A percentile compares a stretch with the other conserved stretches of the same genome.
Conservation (phyloP, 805 yeast species). For the Yarrowia hollandica region DNA sequence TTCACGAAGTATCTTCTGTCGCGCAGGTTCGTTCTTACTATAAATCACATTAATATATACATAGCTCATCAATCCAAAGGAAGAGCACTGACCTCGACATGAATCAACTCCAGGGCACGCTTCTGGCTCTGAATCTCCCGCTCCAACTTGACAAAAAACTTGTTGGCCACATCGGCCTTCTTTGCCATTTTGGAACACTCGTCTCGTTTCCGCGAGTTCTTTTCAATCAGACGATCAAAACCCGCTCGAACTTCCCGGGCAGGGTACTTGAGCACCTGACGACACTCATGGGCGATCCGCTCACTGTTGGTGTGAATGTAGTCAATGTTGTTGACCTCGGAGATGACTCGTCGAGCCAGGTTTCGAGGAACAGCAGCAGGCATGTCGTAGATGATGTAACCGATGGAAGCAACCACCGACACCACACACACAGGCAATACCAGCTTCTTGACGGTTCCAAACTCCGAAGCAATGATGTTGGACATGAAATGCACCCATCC, state of each 20-base stretch:
- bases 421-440: slow-evolving; percentile 55
- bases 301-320: slow-evolving; percentile 76
- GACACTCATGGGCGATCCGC: slow-evolving; percentile 77
- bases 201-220: slow-evolving; percentile 57
- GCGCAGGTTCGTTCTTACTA: no score
- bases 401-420: slow-evolving; percentile 53
- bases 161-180: slow-evolving; percentile 56
- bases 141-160: slow-evolving; percentile 55
- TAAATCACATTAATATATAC: background rate
- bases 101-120: slow-evolving; percentile 30
- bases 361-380: slow-evolving; percentile 89
- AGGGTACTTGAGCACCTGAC: slow-evolving; percentile 78
- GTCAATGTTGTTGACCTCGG: slow-evolving; percentile 63
- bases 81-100: slow-evolving; percentile 5
- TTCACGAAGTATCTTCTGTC: no score
- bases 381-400: slow-evolving; percentile 72
- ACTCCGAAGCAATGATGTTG: slow-evolving; percentile 29
- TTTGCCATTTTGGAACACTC: slow-evolving; percentile 53
- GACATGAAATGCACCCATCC: slow-evolving; percentile 34
- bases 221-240: slow-evolving; percentile 66
- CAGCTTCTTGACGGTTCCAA: slow-evolving; percentile 43
- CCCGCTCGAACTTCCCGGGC: slow-evolving; percentile 74
- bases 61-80: background rate
- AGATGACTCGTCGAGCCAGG: slow-evolving; percentile 67
- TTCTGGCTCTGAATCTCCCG: slow-evolving; percentile 49